These are phyloP conservation scores for Botrytis fragariae DNA, from an alignment of 2,329 filamentous ascomycete genomes.

Conservation along the genomic window DNA sequence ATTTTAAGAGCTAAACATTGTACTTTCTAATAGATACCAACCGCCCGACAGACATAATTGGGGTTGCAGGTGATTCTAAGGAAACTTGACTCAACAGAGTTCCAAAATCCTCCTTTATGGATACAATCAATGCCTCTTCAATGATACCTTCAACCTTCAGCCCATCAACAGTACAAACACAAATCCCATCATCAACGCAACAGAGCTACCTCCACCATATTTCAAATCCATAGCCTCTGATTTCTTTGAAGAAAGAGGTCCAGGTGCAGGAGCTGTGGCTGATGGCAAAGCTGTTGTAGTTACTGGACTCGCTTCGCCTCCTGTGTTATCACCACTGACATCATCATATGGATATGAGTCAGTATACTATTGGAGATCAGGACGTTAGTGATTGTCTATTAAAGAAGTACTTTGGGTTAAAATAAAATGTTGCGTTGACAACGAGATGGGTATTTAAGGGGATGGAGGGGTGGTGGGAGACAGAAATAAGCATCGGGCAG, in stretches of 20 bases:
- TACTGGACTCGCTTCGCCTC: conserved; percentile 11
- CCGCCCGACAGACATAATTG: not conserved
- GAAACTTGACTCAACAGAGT: not conserved
- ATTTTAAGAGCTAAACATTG: not conserved
- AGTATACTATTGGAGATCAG: conserved; percentile 20
- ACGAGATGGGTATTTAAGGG: not conserved
- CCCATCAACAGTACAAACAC: conserved; percentile 13
- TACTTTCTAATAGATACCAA: not conserved
- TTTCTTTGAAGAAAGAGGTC: conserved; percentile 2
- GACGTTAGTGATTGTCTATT: not conserved
- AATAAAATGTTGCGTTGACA: not conserved
- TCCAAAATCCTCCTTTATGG: not conserved
- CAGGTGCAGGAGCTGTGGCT: not conserved
- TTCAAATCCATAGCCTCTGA: conserved; percentile 11
- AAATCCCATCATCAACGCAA: conserved; percentile 11
- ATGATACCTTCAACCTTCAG: not conserved
- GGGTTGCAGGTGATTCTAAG: not conserved
- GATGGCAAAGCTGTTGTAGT: not conserved
- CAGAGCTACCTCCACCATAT: conserved; percentile 1
- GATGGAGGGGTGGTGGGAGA: not conserved
- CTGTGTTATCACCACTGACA: conserved; percentile 22
- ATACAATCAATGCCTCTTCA: not conserved
- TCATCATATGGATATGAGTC: conserved; percentile 28
- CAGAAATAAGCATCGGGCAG: not conserved
- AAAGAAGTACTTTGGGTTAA: not conserved